phyloP scores from a whole-genome alignment of 306 rosid genomes.

The Pyrus betulifolia region DNA sequence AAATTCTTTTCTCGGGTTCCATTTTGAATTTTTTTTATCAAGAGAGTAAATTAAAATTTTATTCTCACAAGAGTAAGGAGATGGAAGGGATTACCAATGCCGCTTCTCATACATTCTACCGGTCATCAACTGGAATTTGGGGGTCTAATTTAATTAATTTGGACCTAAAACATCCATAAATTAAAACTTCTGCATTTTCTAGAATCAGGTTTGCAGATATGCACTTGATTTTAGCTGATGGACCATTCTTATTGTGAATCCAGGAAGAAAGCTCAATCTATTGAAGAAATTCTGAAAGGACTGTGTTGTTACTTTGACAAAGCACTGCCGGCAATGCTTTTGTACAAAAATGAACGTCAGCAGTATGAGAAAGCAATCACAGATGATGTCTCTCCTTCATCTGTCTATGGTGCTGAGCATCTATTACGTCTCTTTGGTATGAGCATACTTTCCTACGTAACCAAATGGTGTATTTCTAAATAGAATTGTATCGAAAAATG shows the following conservation, averaged over 20 bases:
- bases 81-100: background rate
- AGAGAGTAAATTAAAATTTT: background rate
- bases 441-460: conserved; percentile 4
- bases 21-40: background rate
- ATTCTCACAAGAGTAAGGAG: background rate
- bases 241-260: conserved; percentile 8
- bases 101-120: background rate
- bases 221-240: background rate
- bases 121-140: background rate
- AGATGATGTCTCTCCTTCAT: conserved; percentile 45
- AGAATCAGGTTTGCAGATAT: background rate
- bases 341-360: conserved; percentile 70
- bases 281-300: conserved; percentile 63
- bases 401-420: conserved; percentile 90
- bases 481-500: background rate
- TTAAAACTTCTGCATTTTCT: background rate
- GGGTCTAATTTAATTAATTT: background rate
- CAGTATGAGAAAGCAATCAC: conserved; percentile 60
- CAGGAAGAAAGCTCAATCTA: conserved; percentile 51
- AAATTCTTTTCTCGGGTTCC: background rate
- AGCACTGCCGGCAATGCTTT: conserved; percentile 67
- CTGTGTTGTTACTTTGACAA: conserved; percentile 72
- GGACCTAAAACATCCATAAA: background rate
- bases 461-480: background rate
- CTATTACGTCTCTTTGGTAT: conserved; percentile 83